Conservation (phyloP, 805 yeast species). For the Kuraishia molischiana region DNA sequence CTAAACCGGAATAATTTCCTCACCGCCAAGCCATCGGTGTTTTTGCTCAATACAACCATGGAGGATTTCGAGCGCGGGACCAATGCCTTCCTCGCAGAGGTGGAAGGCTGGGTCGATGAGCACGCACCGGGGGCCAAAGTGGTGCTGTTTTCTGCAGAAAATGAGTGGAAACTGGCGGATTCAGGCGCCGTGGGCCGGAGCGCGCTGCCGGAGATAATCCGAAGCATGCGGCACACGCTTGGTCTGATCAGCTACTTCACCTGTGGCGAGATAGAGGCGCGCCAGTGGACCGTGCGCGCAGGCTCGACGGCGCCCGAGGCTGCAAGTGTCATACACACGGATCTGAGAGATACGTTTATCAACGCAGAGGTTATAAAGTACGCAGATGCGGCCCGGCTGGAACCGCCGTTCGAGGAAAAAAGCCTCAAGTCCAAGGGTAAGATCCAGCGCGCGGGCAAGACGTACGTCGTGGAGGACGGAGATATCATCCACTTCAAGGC, state of each 20-base stretch:
- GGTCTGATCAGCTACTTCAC: slow-evolving; percentile 92
- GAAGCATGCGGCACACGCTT: slow-evolving; percentile 78
- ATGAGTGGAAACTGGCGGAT: slow-evolving; percentile 16
- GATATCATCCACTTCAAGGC: slow-evolving; percentile 89
- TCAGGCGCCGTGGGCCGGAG: slow-evolving; percentile 52
- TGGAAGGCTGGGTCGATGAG: slow-evolving; percentile 85
- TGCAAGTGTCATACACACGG: slow-evolving; percentile 87
- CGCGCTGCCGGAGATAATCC: slow-evolving; percentile 79
- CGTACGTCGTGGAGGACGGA: slow-evolving; percentile 90
- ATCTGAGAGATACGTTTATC: slow-evolving; percentile 89
- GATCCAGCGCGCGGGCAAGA: slow-evolving; percentile 86
- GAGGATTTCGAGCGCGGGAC: slow-evolving; percentile 78
- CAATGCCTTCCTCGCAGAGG: slow-evolving; percentile 75
- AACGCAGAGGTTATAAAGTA: slow-evolving; percentile 89
- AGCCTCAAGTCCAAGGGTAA: slow-evolving; percentile 84
- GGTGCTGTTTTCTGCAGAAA: slow-evolving; percentile 21
- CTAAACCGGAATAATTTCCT: slow-evolving; percentile 80
- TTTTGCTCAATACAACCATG: slow-evolving; percentile 84
- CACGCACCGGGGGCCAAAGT: slow-evolving; percentile 66
- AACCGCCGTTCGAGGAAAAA: slow-evolving; percentile 60
- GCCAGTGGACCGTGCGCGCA: slow-evolving; percentile 94
- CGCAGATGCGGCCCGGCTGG: slow-evolving; percentile 59
- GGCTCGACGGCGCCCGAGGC: slow-evolving; percentile 81
- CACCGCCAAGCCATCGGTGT: slow-evolving; percentile 94
- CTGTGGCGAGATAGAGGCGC: slow-evolving; percentile 91